These are phyloP conservation scores for Geotrichum carabidarum DNA, from an alignment of 1,139 yeast genomes.

Conservation along the genomic window DNA sequence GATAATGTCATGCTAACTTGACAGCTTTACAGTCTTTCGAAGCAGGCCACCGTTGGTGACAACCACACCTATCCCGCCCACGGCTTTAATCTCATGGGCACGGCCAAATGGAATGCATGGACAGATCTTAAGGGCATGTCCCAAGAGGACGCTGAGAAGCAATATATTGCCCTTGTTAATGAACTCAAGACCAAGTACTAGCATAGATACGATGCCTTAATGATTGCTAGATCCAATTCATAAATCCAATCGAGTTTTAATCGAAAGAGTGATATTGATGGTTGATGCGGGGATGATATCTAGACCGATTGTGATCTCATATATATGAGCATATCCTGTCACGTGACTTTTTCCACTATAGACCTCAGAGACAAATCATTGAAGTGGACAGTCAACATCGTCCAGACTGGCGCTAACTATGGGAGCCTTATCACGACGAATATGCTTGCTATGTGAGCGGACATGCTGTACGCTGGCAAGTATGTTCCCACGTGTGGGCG, in stretches of 20 bases:
- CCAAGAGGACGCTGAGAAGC: slow-evolving; percentile 84
- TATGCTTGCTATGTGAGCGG: slow-evolving; percentile 24
- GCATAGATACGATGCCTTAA: too few species aligned
- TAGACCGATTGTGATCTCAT: too few species aligned
- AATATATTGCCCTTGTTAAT: slow-evolving; percentile 73
- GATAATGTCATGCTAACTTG: not conserved
- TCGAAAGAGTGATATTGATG: too few species aligned
- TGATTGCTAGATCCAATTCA: too few species aligned
- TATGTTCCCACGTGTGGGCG: slow-evolving; percentile 57
- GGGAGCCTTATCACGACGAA: slow-evolving; percentile 2
- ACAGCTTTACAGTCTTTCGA: slow-evolving; percentile 75
- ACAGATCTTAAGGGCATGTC: slow-evolving; percentile 76
- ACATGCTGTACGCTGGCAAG: slow-evolving; percentile 49
- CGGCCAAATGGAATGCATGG: slow-evolving; percentile 98
- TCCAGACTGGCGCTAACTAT: not conserved
- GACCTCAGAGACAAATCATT: too few species aligned
- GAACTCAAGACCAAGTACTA: slow-evolving; percentile 1
- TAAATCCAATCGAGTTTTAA: too few species aligned
- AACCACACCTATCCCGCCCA: slow-evolving; percentile 81
- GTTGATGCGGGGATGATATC: too few species aligned
- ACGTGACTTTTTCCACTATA: too few species aligned
- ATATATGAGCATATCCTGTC: too few species aligned
- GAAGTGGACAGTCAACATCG: not conserved
- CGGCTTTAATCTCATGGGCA: slow-evolving; percentile 85
- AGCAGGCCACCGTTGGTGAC: slow-evolving; percentile 97